Base-by-base conservation (phyloP, 2,329 filamentous ascomycete species). In the Alternaria sp. region DNA sequence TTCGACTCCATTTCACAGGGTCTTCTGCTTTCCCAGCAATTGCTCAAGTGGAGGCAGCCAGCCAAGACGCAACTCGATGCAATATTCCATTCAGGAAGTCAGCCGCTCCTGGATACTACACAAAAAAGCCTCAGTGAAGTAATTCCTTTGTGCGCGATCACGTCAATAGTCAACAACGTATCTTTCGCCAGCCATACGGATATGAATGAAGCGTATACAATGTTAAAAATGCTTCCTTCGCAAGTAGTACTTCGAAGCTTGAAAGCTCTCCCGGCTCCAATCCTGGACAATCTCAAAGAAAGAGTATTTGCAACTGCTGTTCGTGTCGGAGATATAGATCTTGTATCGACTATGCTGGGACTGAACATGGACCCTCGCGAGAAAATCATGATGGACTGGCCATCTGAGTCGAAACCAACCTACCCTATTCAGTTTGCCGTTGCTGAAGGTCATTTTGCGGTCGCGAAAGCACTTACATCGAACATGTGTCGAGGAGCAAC, bases 171-270 rank as follows among this genome's bases (percentile, higher is more conserved):
- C n/a, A 49, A 49, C 46, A 17, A 26, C 45, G 13, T 49, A 12
- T 17, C 45, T 0, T 28, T 9, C 2, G 23, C 1, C 9, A 8
- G 15, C 3, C 15, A 1, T 47, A 7, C 23, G 1, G 26, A 2
- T 26, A 17, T 5, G 23, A 47, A 28, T 10, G 15, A 47, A 5
- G 21, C 21, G 21, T 21, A 21, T 21, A 21, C 21, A 21, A 21
- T 21, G 21, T 21, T 21, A 21, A 21, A 21, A 21, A 21, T 21
- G 21, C 21, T 21, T 21, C 21, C 21, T 21, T 21, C 21, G 21
- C 21, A 21, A 21, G 21, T 21, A 21, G 21, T 21, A 21, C 21
- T 21, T 21, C 21, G 21, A 21, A 21, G 21, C 21, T 28, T 28
- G 23, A 21, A 17, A 5, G 15, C 23, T 4, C 23, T 28, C 0